These are phyloP conservation scores for Hymenoscyphus salicellus DNA, from an alignment of 2,329 filamentous ascomycete genomes.

Conservation along the genomic window DNA sequence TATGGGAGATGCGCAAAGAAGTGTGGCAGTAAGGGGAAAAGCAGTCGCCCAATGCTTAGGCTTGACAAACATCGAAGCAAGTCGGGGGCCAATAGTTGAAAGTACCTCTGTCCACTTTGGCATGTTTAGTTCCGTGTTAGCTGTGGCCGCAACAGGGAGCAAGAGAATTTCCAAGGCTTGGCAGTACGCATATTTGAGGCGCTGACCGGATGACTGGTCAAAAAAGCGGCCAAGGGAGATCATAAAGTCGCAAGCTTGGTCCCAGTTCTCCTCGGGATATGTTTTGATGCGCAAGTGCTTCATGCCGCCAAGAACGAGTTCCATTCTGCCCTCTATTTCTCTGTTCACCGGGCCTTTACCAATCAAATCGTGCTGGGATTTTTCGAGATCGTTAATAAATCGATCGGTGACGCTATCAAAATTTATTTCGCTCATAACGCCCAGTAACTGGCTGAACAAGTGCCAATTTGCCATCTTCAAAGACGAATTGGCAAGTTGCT, in stretches of 20 bases:
- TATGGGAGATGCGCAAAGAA: slow-evolving; percentile 82
- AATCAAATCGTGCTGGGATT: slow-evolving; percentile 70
- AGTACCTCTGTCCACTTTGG: slow-evolving; percentile 87
- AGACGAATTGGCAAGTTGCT: slow-evolving; percentile 72
- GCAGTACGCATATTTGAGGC: slow-evolving; percentile 91
- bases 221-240: slow-evolving; percentile 78
- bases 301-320: slow-evolving; percentile 87
- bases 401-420: slow-evolving; percentile 79
- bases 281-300: slow-evolving; percentile 78
- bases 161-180: slow-evolving; percentile 84
- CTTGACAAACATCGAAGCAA: slow-evolving; percentile 84
- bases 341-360: slow-evolving; percentile 65
- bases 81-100: slow-evolving; percentile 70
- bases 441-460: slow-evolving; percentile 85
- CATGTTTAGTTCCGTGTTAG: slow-evolving; percentile 71
- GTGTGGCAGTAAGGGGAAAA: slow-evolving; percentile 81
- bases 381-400: slow-evolving; percentile 78
- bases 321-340: slow-evolving; percentile 76
- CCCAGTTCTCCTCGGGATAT: slow-evolving; percentile 72
- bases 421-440: slow-evolving; percentile 93
- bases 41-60: slow-evolving; percentile 87
- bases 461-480: slow-evolving; percentile 93
- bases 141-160: slow-evolving; percentile 79
- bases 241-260: slow-evolving; percentile 86
- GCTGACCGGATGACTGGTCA: slow-evolving; percentile 78